A percentile compares a stretch with the other conserved stretches of the same genome.
Evolutionary conservation across 306 rosid genomes (phyloP).

Genomic region (Carpinus fangiana): DNA sequence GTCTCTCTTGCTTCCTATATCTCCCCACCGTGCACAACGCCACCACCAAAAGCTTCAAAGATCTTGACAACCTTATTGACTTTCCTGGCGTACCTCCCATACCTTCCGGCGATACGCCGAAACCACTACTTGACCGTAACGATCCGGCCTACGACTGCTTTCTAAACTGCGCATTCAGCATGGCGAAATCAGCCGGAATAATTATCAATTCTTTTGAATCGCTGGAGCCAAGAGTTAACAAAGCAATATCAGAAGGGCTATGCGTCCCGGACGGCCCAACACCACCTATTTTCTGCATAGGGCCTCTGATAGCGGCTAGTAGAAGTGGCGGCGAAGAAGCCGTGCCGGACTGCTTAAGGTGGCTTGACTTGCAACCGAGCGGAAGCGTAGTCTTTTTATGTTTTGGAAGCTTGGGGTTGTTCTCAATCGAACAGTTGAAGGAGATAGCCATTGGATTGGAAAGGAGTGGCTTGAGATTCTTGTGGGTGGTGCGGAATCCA

Average conservation of each 20-base stretch:
- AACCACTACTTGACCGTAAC: conserved; percentile 29
- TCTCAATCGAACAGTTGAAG: conserved; percentile 34
- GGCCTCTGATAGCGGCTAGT: too few relatives aligned
- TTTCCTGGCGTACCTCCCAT: conserved; percentile 32
- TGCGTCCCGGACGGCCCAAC: conserved; percentile 24
- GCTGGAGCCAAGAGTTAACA: conserved; percentile 21
- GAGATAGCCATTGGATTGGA: conserved; percentile 65
- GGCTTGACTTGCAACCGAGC: conserved; percentile 58
- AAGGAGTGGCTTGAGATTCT: conserved; percentile 45
- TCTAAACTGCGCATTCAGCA: not conserved
- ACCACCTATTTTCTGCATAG: too few relatives aligned
- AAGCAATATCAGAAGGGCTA: conserved; percentile 34
- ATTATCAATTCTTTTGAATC: conserved; percentile 45
- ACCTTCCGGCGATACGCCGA: conserved; percentile 15
- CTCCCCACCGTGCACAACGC: conserved; percentile 21
- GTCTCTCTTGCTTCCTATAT: conserved; percentile 3
- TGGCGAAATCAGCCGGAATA: conserved; percentile 37
- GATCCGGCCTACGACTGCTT: conserved; percentile 18
- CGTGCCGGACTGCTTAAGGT: conserved; percentile 7
- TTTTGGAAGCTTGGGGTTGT: conserved; percentile 61
- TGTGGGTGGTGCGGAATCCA: conserved; percentile 58
- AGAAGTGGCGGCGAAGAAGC: too few relatives aligned
- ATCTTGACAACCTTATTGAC: conserved; percentile 3
- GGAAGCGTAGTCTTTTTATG: conserved; percentile 52
- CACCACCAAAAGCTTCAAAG: conserved; percentile 21